Evolutionary conservation across 257 asterid species (phyloP), one percentile per base, ranked within the genome.

Genomic region (Henckelia pumila): DNA sequence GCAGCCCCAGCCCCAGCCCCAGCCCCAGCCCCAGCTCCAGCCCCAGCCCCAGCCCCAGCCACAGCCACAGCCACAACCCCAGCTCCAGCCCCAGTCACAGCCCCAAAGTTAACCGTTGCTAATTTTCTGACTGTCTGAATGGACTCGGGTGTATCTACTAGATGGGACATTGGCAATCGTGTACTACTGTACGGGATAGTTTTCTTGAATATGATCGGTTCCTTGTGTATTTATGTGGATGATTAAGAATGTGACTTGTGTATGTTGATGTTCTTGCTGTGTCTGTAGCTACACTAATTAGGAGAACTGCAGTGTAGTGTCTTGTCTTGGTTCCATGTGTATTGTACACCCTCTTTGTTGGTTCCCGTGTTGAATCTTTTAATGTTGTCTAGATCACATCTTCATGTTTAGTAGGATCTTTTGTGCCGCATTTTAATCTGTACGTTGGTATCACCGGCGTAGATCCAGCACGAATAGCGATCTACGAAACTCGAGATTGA

Each of bases 101-200:
- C 64, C 67, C 64, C 55, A 68, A 66, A 65, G 29, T 53, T 82
- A 68, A 70, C 71, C 35, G 71, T 57, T 21, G 76, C 74, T 71
- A 66, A 68, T 70, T 44, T 47, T 67, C 72, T 17, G 55, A 16
- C 55, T 44, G 53, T 16, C 7, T 44, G 53, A 13, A 44, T 14
- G 19, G 53, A 44, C 53, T 5, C 2, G 20, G 21, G 20, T 47
- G 55, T 17, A 47, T 5, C 55, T 47, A 17, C 55, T 47, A 17
- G 55, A 47, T 5, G 7, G 55, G 21, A 40, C n/a, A 11, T 40
- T 3, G 6, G n/a, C n/a, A 16, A 47, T 47, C 55, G 3, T 47
- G 55, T 16, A 17, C 55, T 16, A 17, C 55, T 16, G 53, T 44
- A 14, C 21, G 21, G 21, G 21, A 5, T 47, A 16, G 21, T 47